These are phyloP conservation scores for Starmerella lactis-condensi DNA, from an alignment of 805 yeast species.

Conservation along the genomic window DNA sequence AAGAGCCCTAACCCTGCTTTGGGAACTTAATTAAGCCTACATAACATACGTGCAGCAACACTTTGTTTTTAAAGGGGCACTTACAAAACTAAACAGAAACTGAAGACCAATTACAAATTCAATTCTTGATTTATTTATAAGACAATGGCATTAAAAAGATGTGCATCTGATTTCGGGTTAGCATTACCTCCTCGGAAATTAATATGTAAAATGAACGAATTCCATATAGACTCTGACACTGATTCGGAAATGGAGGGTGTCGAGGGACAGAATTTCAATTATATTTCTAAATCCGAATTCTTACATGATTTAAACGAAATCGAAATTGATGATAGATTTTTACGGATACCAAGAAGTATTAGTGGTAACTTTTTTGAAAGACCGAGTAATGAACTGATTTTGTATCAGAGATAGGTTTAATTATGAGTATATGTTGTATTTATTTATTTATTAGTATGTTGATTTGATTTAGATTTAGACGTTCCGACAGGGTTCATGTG, in stretches of 20 bases:
- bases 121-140: too few relatives aligned
- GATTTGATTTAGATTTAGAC: too few relatives aligned
- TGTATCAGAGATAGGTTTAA: slow-evolving; percentile 2
- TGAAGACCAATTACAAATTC: too few relatives aligned
- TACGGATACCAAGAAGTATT: slow-evolving; percentile 9
- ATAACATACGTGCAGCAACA: too few relatives aligned
- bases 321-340: slow-evolving; percentile 11
- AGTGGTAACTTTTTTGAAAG: slow-evolving; percentile 8
- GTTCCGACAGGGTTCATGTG: too few relatives aligned
- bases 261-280: slow-evolving; percentile 8
- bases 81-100: too few relatives aligned
- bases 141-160: too few relatives aligned
- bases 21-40: too few relatives aligned
- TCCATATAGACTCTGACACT: background rate
- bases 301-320: slow-evolving; percentile 13
- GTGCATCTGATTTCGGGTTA: background rate
- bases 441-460: background rate
- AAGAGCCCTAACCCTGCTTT: too few relatives aligned
- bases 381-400: slow-evolving; percentile 12
- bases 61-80: too few relatives aligned
- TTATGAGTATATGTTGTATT: slow-evolving; percentile 1
- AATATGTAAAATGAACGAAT: background rate
- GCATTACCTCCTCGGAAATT: slow-evolving; percentile 1
- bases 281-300: slow-evolving; percentile 3
- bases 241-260: slow-evolving; percentile 13